These are phyloP conservation scores for Adenanthera pavonina DNA, from an alignment of 306 rosid species.

Conservation along the genomic window DNA sequence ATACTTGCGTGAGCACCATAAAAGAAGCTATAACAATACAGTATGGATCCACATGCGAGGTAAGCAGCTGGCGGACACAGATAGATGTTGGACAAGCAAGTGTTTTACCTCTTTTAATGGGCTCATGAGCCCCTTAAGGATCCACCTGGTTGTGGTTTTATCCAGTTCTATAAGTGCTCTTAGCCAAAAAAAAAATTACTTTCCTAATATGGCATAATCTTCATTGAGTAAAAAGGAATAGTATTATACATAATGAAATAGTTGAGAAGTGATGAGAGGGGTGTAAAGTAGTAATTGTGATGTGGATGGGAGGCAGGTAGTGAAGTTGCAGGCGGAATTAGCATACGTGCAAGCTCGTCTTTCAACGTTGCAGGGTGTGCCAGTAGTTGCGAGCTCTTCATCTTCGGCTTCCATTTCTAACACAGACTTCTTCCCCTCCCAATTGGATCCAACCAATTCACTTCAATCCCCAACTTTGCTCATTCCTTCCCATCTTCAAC, in stretches of 20 bases:
- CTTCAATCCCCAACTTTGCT: conserved; percentile 40
- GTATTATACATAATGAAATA: too few relatives aligned
- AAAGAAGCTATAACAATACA: background rate
- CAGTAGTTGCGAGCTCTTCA: background rate
- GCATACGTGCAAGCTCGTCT: conserved; percentile 78
- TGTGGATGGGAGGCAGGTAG: conserved; percentile 52
- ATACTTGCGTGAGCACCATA: background rate
- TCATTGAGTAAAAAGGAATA: too few relatives aligned
- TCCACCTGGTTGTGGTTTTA: too few relatives aligned
- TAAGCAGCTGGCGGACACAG: too few relatives aligned
- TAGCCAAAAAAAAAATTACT: too few relatives aligned
- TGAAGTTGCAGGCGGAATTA: conserved; percentile 82
- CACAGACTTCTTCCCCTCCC: conserved; percentile 33
- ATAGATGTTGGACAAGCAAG: too few relatives aligned
- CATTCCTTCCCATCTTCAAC: conserved; percentile 47
- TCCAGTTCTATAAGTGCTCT: too few relatives aligned
- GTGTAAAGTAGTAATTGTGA: background rate
- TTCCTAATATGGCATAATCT: too few relatives aligned
- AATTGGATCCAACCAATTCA: conserved; percentile 49
- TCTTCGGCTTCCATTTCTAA: conserved; percentile 40
- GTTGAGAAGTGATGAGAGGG: too few relatives aligned
- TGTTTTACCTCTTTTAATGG: too few relatives aligned
- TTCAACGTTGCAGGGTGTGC: conserved; percentile 57
- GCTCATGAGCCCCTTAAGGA: too few relatives aligned
- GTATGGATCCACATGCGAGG: too few relatives aligned